phyloP scores from a whole-genome alignment of 208 protist species.

The Tritrichomonas foetus region DNA sequence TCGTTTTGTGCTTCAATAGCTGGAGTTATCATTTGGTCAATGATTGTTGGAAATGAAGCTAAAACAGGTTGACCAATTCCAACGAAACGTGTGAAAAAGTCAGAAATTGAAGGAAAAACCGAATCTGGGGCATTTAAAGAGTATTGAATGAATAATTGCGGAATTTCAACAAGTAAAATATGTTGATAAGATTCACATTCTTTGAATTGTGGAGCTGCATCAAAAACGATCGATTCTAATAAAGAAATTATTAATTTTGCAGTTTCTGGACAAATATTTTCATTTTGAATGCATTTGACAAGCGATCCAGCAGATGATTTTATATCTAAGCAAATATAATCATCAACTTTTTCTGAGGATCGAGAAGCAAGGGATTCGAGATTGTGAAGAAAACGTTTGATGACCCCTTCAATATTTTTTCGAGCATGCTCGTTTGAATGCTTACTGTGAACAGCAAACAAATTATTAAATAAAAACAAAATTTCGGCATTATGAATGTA shows the following conservation, averaged over 20 bases:
- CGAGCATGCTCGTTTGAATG: background rate
- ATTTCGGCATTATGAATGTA: background rate
- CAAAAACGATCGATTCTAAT: background rate
- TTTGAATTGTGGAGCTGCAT: background rate
- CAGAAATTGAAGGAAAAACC: background rate
- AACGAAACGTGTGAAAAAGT: background rate
- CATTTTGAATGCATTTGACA: background rate
- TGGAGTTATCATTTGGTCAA: background rate
- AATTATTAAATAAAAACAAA: background rate
- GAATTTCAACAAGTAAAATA: background rate
- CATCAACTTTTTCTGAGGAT: background rate
- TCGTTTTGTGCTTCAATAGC: background rate
- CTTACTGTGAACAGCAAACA: background rate
- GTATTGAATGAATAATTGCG: slow-evolving; percentile 16
- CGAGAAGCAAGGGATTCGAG: background rate
- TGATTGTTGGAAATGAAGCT: background rate
- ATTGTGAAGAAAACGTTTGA: background rate
- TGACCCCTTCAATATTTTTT: background rate
- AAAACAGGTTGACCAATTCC: background rate
- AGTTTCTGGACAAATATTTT: background rate
- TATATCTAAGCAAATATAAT: background rate
- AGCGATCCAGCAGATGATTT: background rate
- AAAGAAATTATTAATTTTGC: background rate
- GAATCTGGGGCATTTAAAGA: background rate
- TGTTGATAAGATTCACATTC: background rate